phyloP scores from a whole-genome alignment of 495 filamentous ascomycete species.

The Mytilinidion resinicola region DNA sequence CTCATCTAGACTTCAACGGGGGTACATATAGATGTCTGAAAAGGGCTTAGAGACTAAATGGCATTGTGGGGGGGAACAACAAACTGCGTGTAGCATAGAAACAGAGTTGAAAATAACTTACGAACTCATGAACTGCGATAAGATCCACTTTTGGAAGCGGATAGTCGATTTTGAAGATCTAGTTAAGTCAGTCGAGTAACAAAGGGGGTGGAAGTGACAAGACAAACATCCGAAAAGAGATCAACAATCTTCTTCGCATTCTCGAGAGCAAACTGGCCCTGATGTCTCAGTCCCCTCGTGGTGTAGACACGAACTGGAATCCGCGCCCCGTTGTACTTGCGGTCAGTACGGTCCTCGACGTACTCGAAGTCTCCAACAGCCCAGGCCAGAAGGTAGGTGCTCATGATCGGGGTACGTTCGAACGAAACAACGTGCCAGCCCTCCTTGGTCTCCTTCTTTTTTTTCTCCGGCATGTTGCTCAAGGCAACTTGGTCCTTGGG shows the following conservation, averaged over 20 bases:
- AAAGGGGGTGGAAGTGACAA: background rate
- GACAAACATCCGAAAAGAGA: slow-evolving; percentile 73
- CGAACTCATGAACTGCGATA: slow-evolving; percentile 94
- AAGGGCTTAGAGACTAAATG: background rate
- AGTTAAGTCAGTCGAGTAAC: slow-evolving; percentile 1
- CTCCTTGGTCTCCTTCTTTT: slow-evolving; percentile 50
- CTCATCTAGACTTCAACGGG: background rate
- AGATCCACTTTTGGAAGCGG: slow-evolving; percentile 93
- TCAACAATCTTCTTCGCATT: slow-evolving; percentile 86
- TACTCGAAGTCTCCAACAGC: slow-evolving; percentile 96
- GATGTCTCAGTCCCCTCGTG: slow-evolving; percentile 80
- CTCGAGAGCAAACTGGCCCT: slow-evolving; percentile 77
- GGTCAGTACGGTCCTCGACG: slow-evolving; percentile 78
- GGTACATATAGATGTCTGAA: slow-evolving; percentile 34
- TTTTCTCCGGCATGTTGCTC: slow-evolving; percentile 88
- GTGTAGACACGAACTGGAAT: slow-evolving; percentile 96
- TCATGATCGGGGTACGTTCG: slow-evolving; percentile 85
- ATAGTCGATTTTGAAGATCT: slow-evolving; percentile 87
- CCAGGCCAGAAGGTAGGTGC: slow-evolving; percentile 91
- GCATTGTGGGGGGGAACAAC: background rate
- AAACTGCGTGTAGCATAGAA: background rate
- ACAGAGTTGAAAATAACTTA: slow-evolving; percentile 36
- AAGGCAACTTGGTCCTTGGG: slow-evolving; percentile 80
- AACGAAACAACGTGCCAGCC: slow-evolving; percentile 77
- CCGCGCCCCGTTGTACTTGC: slow-evolving; percentile 80